Base-by-base conservation (phyloP, 495 filamentous ascomycete genomes). In the Daldinia decipiens region DNA sequence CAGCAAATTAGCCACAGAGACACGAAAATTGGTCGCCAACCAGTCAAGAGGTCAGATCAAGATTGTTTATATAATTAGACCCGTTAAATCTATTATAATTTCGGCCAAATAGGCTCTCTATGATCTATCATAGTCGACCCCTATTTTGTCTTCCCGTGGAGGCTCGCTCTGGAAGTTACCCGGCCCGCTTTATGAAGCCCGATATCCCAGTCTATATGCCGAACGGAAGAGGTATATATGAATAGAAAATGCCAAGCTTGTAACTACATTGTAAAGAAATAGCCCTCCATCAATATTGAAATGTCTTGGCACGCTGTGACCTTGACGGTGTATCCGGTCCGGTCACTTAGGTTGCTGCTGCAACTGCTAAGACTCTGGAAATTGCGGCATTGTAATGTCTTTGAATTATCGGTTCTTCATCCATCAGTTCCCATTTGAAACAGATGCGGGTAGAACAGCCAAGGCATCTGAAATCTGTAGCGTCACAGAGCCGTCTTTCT, bases 401-500 rank as follows among this genome's bases (percentile, higher is more conserved):
- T 21, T 56, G 31, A 56, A 12, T 36, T 24, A 32, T 56, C 29
- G 29, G 19, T 38, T 55, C 52, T 29, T 36, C 31, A 19, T 56
- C 31, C n/a, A 17, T 56, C 53, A 19, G 15, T 38, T 56, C 29
- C 31, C 53, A 19, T 56, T 56, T 13, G 59, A 56, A 36, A 31
- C 17, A 24, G 31, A 32, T 29, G 53, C 53, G 17, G 53, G 32
- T 12, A 43, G 43, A 34, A 47, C 50, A 31, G 29, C 67, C 68
- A 85, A 58, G 39, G 71, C 78, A 54, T 82, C 74, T 34, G 79
- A 58, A 54, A 92, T 77, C 75, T 85, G 82, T 63, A 92, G 76
- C 61, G 80, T 83, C 12, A 88, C 86, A 71, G 79, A 79, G 34
- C 80, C 82, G 53, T 72, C 81, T 34, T 68, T 80, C 45, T 82